Percentiles rank a stretch among this genome's conserved stretches.
phyloP scores from a whole-genome alignment of 2,329 filamentous ascomycete species.

The Ophiostoma australiae region DNA sequence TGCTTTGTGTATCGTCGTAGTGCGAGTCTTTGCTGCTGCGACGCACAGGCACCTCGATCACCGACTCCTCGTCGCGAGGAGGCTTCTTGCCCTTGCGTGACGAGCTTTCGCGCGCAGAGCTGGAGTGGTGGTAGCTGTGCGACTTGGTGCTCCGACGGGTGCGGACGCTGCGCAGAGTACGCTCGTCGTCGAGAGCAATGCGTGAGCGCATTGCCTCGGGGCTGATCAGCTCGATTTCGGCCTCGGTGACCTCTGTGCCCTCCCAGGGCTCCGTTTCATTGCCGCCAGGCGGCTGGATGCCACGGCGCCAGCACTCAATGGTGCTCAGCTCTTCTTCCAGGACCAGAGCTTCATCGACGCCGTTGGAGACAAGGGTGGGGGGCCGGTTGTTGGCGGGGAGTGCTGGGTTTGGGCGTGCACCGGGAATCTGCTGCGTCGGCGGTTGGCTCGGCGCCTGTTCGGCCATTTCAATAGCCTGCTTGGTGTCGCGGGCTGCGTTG shows the following conservation, averaged over 20 bases:
- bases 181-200: slow-evolving; percentile 33
- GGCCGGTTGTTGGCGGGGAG: background rate
- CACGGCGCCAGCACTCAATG: slow-evolving; percentile 56
- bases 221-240: slow-evolving; percentile 54
- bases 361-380: slow-evolving; percentile 6
- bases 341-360: slow-evolving; percentile 53
- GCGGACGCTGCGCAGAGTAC: slow-evolving; percentile 33
- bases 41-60: background rate
- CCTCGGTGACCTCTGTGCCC: slow-evolving; percentile 16
- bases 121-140: slow-evolving; percentile 29
- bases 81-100: slow-evolving; percentile 22
- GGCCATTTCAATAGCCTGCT: slow-evolving; percentile 32
- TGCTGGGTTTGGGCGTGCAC: background rate
- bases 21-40: slow-evolving; percentile 26
- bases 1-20: background rate
- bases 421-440: slow-evolving; percentile 17
- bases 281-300: slow-evolving; percentile 41
- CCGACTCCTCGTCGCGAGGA: background rate
- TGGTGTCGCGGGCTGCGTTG: slow-evolving; percentile 32
- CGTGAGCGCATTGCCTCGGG: slow-evolving; percentile 49
- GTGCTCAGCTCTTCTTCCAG: slow-evolving; percentile 54
- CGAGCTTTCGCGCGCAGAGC: slow-evolving; percentile 20
- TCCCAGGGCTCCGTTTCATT: slow-evolving; percentile 31
- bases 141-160: slow-evolving; percentile 30
- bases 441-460: slow-evolving; percentile 22